A percentile compares a stretch with the other conserved stretches of the same genome.
Conservation (phyloP, 2,329 filamentous ascomycete species). For the Sclerotiophoma versabilis region DNA sequence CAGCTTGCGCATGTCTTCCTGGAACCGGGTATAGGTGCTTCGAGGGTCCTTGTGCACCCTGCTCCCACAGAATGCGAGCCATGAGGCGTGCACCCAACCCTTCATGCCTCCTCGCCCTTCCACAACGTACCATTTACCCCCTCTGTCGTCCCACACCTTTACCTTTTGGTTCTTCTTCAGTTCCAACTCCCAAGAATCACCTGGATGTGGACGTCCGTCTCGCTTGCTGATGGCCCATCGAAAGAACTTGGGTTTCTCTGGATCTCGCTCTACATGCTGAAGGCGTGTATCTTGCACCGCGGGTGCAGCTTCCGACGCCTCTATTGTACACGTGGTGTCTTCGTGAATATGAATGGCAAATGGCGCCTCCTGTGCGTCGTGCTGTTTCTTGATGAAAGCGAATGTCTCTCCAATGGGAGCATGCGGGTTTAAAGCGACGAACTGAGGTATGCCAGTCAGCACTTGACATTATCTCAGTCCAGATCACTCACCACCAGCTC, state of each 20-base stretch:
- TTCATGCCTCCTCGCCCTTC: slow-evolving; percentile 16
- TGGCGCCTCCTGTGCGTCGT: slow-evolving; percentile 12
- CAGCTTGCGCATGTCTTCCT: slow-evolving; percentile 23
- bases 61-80: slow-evolving; percentile 30
- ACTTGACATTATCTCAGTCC: neutral
- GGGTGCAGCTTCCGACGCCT: neutral
- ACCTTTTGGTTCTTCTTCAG: slow-evolving; percentile 34
- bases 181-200: slow-evolving; percentile 35
- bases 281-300: slow-evolving; percentile 1
- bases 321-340: slow-evolving; percentile 22
- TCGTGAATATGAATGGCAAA: slow-evolving; percentile 30
- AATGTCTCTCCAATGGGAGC: slow-evolving; percentile 29
- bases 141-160: slow-evolving; percentile 32
- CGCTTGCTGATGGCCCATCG: slow-evolving; percentile 32
- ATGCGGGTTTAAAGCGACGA: slow-evolving; percentile 33
- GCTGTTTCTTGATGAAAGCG: slow-evolving; percentile 36
- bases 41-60: slow-evolving; percentile 19
- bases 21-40: slow-evolving; percentile 28
- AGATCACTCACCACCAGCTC: slow-evolving; percentile 30
- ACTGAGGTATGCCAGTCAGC: slow-evolving; percentile 24
- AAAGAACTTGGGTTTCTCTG: slow-evolving; percentile 7
- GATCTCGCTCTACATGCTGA: neutral
- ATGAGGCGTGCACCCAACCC: slow-evolving; percentile 37
- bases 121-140: slow-evolving; percentile 34
- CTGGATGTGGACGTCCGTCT: slow-evolving; percentile 29